Conservation (phyloP, 371 early-diverging fungal genomes). For the Circinella umbellata region DNA sequence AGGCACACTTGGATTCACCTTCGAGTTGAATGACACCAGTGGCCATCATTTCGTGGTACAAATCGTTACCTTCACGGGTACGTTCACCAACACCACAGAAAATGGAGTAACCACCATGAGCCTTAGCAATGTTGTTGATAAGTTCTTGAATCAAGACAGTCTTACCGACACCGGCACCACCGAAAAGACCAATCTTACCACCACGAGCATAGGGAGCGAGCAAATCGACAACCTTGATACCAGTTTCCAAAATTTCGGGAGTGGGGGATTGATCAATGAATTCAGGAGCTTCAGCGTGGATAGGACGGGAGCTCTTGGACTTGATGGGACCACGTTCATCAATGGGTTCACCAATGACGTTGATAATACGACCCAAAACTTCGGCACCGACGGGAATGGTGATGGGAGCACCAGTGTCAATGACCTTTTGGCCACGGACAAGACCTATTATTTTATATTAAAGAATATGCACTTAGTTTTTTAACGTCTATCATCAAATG, state of each 20-base stretch:
- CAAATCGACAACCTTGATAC: slow-evolving; percentile 99
- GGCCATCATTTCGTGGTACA: slow-evolving; percentile 97
- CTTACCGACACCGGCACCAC: slow-evolving; percentile 98
- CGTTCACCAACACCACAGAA: slow-evolving; percentile 98
- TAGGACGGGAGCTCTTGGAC: slow-evolving; percentile 85
- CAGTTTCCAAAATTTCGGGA: slow-evolving; percentile 96
- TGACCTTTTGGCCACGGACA: slow-evolving; percentile 94
- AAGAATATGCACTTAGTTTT: background rate
- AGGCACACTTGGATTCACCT: slow-evolving; percentile 91
- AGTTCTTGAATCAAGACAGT: slow-evolving; percentile 97
- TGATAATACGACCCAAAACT: slow-evolving; percentile 97
- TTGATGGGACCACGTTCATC: slow-evolving; percentile 98
- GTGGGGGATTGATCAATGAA: slow-evolving; percentile 97
- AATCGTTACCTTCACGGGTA: slow-evolving; percentile 97
- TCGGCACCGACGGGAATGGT: slow-evolving; percentile 94
- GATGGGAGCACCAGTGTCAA: slow-evolving; percentile 96
- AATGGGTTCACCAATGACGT: slow-evolving; percentile 98
- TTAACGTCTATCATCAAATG: no score
- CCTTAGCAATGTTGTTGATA: slow-evolving; percentile 98
- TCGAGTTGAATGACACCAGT: slow-evolving; percentile 95
- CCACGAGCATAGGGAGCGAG: slow-evolving; percentile 98
- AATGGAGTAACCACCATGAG: slow-evolving; percentile 97
- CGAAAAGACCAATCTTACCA: slow-evolving; percentile 98
- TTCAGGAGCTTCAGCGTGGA: slow-evolving; percentile 94
- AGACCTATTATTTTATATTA: slow-evolving; percentile 66